Conservation (phyloP, 768 basidiomycete genomes). For the Tubosaeta sp. region DNA sequence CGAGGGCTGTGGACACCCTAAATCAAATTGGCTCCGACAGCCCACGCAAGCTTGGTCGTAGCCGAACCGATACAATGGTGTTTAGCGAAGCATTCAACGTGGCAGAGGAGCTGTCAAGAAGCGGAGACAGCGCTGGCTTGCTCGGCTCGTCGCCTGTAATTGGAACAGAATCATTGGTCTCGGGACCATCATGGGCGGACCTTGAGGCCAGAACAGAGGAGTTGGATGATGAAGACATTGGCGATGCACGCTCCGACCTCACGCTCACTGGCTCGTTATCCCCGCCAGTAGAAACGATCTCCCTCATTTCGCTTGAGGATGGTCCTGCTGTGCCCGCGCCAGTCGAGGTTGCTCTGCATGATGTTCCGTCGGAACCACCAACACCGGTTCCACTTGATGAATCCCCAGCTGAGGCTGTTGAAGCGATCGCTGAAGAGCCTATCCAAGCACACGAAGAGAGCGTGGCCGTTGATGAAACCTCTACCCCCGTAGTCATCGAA, state of each 20-base stretch:
- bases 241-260: constrained; percentile 20
- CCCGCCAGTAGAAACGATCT: constrained; percentile 26
- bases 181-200: constrained; percentile 10
- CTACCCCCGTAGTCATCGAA: constrained; percentile 5
- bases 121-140: constrained; percentile 8
- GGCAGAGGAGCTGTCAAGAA: constrained; percentile 36
- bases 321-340: neutral
- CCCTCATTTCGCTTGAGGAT: constrained; percentile 25
- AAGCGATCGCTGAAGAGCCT: constrained; percentile 11
- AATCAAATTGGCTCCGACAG: constrained; percentile 30
- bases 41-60: constrained; percentile 47
- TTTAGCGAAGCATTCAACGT: constrained; percentile 43
- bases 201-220: constrained; percentile 15
- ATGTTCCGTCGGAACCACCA: neutral
- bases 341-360: neutral
- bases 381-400: constrained; percentile 3
- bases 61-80: constrained; percentile 73
- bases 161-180: constrained; percentile 9
- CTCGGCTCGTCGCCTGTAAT: constrained; percentile 8
- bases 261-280: constrained; percentile 17
- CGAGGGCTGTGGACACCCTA: constrained; percentile 17
- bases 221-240: constrained; percentile 21
- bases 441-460: constrained; percentile 3
- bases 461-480: neutral
- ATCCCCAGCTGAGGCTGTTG: neutral